Base-by-base conservation (phyloP, 2,329 filamentous ascomycete species). In the Arthroderma sp. region DNA sequence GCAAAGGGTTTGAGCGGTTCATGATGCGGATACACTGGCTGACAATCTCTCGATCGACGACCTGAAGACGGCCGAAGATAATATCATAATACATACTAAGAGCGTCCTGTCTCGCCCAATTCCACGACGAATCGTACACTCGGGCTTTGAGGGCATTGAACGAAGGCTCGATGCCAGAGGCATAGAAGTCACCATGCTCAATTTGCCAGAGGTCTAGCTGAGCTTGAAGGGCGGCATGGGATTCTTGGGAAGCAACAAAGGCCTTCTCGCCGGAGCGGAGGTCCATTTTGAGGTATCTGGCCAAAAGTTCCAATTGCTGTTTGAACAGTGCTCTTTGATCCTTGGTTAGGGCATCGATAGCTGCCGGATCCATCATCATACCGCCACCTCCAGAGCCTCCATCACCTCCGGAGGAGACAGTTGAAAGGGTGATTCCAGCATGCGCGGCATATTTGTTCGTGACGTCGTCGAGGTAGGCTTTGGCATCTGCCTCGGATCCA, bases 311-410 rank as follows among this genome's bases (percentile, higher is more conserved):
- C 28, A 98, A 77, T 63, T 98, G 91, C 62, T 98, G 89, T 75
- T 96, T 96, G 80, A 96, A 96, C 1, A 98, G 74, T 28, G 86
- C 83, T 51, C 83, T 80, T 67, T 98, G 91, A 60, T 96, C 91
- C 65, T 96, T 96, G 58, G 91, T 98, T 44, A 98, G 74, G 9
- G 91, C 91, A 62, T 98, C 91, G 52, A 98, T 82, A 43, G 91
- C 91, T 34, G 89, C 91, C 6, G 91, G 91, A 58, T 98, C 91
- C 88, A 98, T 96, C 85, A 98, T 94, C 91, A 98, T 96, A 61
- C 88, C 89, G 45, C 73, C 77, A 46, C 73, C 77, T 49, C 75
- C 83, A 45, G 73, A 81, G 44, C 79, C 83, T 49, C 76, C 77
- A 51, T 85, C 86, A 49, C 81, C 82, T 42, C 82, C 77, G 28